A percentile compares a stretch with the other conserved stretches of the same genome.
Conservation (phyloP, 805 yeast genomes). For the Lachancea kluyveri region DNA sequence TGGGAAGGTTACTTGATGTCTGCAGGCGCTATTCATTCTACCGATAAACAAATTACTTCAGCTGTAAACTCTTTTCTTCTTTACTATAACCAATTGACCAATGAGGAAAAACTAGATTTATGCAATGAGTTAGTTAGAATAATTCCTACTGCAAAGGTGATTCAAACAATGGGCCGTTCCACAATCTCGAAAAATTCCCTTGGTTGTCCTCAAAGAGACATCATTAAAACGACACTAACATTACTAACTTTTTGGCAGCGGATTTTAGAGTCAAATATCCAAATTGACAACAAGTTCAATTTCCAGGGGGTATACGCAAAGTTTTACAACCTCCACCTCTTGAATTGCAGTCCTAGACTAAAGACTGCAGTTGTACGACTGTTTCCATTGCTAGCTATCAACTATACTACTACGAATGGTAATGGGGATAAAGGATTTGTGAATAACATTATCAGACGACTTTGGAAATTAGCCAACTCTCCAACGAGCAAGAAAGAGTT, state of each 20-base stretch:
- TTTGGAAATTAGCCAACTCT: constrained; percentile 7
- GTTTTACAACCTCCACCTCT: constrained; percentile 20
- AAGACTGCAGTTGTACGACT: constrained; percentile 11
- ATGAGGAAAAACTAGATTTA: constrained; percentile 6
- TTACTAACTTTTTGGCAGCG: constrained; percentile 22
- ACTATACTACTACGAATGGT: constrained; percentile 1
- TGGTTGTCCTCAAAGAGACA: constrained; percentile 12
- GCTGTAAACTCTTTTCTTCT: constrained; percentile 37
- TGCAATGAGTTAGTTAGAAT: constrained; percentile 17
- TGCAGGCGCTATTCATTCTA: constrained; percentile 52
- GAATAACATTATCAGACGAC: constrained; percentile 13
- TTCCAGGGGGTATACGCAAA: constrained; percentile 22
- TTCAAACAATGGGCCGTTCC: constrained; percentile 7
- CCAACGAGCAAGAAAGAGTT: constrained; percentile 3
- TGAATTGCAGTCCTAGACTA: constrained; percentile 11
- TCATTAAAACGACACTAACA: constrained; percentile 13
- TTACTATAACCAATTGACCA: constrained; percentile 19
- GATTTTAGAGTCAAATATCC: constrained; percentile 18
- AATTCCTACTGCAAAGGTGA: constrained; percentile 15
- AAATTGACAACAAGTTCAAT: constrained; percentile 13
- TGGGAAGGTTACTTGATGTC: constrained; percentile 52
- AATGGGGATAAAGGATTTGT: constrained; percentile 7
- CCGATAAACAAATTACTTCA: constrained; percentile 37
- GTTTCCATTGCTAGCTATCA: constrained; percentile 13
- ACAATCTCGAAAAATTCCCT: constrained; percentile 2